Evolutionary conservation across 352 stramenopile species (phyloP).

Genomic region (Phytophthora cryptogea): DNA sequence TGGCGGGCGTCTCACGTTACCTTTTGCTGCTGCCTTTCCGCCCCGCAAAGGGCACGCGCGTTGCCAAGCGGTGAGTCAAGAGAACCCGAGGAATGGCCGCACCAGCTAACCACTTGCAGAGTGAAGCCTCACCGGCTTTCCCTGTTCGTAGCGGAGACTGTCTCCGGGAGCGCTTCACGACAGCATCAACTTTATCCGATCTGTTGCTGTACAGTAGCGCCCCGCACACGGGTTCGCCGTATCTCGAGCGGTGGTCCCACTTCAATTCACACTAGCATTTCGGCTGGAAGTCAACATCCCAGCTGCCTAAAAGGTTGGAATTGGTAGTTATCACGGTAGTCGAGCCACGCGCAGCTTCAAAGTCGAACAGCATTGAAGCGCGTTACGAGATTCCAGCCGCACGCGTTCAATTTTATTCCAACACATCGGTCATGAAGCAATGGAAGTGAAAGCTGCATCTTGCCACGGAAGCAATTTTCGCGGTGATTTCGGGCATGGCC

Average conservation of each 20-base stretch:
- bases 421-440: constrained; percentile 21
- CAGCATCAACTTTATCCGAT: constrained; percentile 10
- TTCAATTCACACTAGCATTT: constrained; percentile 24
- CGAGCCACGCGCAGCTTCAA: constrained; percentile 16
- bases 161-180: neutral
- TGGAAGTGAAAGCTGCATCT: constrained; percentile 22
- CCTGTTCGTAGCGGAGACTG: constrained; percentile 3
- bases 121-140: constrained; percentile 25
- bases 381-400: constrained; percentile 33
- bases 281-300: constrained; percentile 34
- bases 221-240: constrained; percentile 20
- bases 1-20: constrained; percentile 4
- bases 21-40: constrained; percentile 12
- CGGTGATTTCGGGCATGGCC: constrained; percentile 3
- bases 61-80: constrained; percentile 11
- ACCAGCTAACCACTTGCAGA: constrained; percentile 19
- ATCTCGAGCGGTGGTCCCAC: constrained; percentile 28
- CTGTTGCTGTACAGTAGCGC: neutral
- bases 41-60: constrained; percentile 1
- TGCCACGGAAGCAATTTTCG: constrained; percentile 16
- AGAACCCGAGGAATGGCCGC: constrained; percentile 14
- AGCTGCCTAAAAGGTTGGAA: constrained; percentile 31
- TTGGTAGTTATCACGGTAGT: constrained; percentile 26
- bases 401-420: constrained; percentile 18
- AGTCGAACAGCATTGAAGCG: constrained; percentile 12